A percentile compares a stretch with the other conserved stretches of the same genome.
Evolutionary conservation across 2,329 filamentous ascomycete genomes (phyloP).

Genomic region (Alternaria longipes): DNA sequence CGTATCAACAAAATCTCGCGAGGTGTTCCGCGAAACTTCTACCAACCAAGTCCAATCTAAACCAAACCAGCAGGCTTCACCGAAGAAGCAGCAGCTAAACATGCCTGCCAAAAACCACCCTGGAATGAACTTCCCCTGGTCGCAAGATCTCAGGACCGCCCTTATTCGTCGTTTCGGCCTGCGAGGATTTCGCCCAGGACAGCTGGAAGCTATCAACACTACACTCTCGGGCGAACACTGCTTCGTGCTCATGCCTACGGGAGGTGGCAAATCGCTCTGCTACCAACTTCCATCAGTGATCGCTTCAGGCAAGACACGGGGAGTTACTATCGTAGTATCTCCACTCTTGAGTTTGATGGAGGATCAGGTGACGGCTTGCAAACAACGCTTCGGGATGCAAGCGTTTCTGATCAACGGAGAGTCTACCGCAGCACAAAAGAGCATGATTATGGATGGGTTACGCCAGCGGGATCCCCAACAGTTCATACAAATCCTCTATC

Average conservation of each 20-base stretch:
- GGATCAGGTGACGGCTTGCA: conserved; percentile 84
- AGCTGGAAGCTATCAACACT: conserved; percentile 94
- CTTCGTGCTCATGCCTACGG: conserved; percentile 97
- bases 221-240: conserved; percentile 87
- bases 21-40: conserved; percentile 47
- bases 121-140: conserved; percentile 70
- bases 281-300: conserved; percentile 94
- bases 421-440: conserved; percentile 68
- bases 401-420: conserved; percentile 86
- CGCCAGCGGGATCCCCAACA: conserved; percentile 73
- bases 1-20: conserved; percentile 23
- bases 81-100: conserved; percentile 39
- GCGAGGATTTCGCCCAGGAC: conserved; percentile 86
- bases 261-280: conserved; percentile 94
- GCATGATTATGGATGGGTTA: conserved; percentile 71
- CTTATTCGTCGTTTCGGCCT: conserved; percentile 86
- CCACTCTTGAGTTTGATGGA: conserved; percentile 96
- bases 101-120: conserved; percentile 53
- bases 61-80: conserved; percentile 31
- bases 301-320: conserved; percentile 78
- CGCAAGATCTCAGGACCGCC: conserved; percentile 80
- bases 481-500: conserved; percentile 86
- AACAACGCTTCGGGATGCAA: conserved; percentile 76
- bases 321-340: conserved; percentile 94
- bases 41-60: conserved; percentile 30